These are phyloP conservation scores for Kwoniella shivajii DNA, from an alignment of 1,284 basidiomycete genomes.

Conservation along the genomic window DNA sequence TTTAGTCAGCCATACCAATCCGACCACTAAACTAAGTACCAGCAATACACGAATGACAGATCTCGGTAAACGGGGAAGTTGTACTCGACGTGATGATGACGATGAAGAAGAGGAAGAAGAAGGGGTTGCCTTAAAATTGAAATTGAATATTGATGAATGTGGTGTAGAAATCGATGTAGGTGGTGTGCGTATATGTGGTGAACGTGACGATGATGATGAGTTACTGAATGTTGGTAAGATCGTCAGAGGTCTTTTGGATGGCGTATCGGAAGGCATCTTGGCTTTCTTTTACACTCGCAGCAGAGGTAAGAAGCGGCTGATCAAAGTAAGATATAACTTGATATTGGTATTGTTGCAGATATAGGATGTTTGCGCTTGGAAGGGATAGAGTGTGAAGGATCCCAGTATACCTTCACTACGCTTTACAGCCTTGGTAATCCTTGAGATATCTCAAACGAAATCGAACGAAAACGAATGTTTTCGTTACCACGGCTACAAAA, in stretches of 20 bases:
- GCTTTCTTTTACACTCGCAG: neutral
- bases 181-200: slow-evolving; percentile 21
- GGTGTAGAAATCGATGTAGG: slow-evolving; percentile 1
- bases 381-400: no score
- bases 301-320: neutral
- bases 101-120: neutral
- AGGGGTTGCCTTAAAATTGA: slow-evolving; percentile 11
- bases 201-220: slow-evolving; percentile 4
- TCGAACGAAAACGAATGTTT: no score
- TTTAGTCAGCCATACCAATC: slow-evolving; percentile 11
- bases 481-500: no score
- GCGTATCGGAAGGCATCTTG: slow-evolving; percentile 14
- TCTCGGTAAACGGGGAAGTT: slow-evolving; percentile 14
- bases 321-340: no score
- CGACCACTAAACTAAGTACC: neutral
- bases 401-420: no score
- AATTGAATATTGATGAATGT: slow-evolving; percentile 9
- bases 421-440: no score
- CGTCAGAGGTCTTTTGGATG: slow-evolving; percentile 12
- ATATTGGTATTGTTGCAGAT: no score
- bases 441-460: no score
- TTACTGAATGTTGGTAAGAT: slow-evolving; percentile 3
- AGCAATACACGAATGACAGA: slow-evolving; percentile 15
- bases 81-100: neutral
- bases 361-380: no score